phyloP scores from a whole-genome alignment of 306 rosid species.

The Benincasa hispida region DNA sequence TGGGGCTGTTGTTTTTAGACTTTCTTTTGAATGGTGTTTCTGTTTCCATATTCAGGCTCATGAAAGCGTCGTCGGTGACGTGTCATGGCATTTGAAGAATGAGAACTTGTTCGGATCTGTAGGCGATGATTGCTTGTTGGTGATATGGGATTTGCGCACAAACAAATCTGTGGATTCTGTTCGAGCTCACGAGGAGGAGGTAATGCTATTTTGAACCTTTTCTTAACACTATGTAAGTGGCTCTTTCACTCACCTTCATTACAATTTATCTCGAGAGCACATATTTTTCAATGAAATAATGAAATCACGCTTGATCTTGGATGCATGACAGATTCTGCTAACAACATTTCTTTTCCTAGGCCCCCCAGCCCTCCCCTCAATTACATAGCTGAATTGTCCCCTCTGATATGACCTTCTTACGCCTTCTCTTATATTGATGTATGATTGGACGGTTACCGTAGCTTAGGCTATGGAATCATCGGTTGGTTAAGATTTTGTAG shows the following conservation, averaged over 20 bases:
- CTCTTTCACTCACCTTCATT: background rate
- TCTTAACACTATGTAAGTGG: background rate
- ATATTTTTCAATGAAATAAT: too few relatives aligned
- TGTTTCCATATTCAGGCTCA: slow-evolving; percentile 32
- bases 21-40: background rate
- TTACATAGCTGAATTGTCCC: too few relatives aligned
- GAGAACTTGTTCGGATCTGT: slow-evolving; percentile 68
- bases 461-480: background rate
- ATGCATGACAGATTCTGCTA: too few relatives aligned
- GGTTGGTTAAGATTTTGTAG: background rate
- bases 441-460: background rate
- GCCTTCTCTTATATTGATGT: too few relatives aligned
- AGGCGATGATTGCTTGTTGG: slow-evolving; percentile 76
- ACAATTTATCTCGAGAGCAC: background rate
- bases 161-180: slow-evolving; percentile 51
- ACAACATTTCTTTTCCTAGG: too few relatives aligned
- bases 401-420: too few relatives aligned
- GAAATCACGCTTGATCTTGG: too few relatives aligned
- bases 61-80: slow-evolving; percentile 62
- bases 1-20: background rate
- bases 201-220: slow-evolving; percentile 7
- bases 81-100: slow-evolving; percentile 66
- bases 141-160: slow-evolving; percentile 82
- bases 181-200: slow-evolving; percentile 81
- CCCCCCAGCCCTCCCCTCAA: too few relatives aligned